These are phyloP conservation scores for Hyphodiscus sp. DNA, from an alignment of 2,329 filamentous ascomycete genomes.

Conservation along the genomic window DNA sequence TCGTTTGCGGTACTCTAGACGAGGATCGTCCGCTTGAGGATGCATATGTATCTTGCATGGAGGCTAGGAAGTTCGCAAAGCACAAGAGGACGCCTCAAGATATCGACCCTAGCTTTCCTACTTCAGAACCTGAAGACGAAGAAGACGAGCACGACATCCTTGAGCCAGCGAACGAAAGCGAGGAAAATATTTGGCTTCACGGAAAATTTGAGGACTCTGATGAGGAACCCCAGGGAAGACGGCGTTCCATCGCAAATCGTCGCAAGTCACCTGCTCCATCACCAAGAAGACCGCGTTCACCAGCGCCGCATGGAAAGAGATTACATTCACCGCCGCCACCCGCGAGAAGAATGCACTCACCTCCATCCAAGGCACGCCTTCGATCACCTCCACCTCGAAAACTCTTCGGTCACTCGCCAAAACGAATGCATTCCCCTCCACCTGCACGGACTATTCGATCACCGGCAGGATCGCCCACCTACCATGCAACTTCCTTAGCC, in stretches of 20 bases:
- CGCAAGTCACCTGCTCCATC: constrained; percentile 44
- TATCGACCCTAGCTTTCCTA: constrained; percentile 94
- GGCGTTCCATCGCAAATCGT: constrained; percentile 41
- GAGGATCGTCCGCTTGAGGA: constrained; percentile 94
- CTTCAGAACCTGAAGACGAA: constrained; percentile 83
- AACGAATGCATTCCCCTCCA: constrained; percentile 63
- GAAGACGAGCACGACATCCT: constrained; percentile 64
- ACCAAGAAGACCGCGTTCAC: constrained; percentile 55
- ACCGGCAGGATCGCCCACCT: constrained; percentile 39
- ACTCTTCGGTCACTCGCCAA: constrained; percentile 25
- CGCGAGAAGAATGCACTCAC: constrained; percentile 30
- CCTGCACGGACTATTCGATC: constrained; percentile 48
- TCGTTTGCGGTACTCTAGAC: constrained; percentile 96
- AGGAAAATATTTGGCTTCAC: constrained; percentile 63
- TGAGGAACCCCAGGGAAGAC: constrained; percentile 44
- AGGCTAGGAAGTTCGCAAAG: constrained; percentile 74
- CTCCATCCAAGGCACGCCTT: constrained; percentile 31
- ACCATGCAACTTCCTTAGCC: constrained; percentile 33
- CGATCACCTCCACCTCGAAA: constrained; percentile 29
- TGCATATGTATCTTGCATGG: constrained; percentile 80
- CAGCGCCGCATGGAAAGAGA: constrained; percentile 29
- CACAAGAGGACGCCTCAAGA: constrained; percentile 85
- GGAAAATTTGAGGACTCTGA: constrained; percentile 65
- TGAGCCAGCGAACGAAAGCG: constrained; percentile 53
- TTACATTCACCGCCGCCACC: constrained; percentile 34